phyloP scores from a whole-genome alignment of 495 filamentous ascomycete genomes.

The Penicillium angulare region DNA sequence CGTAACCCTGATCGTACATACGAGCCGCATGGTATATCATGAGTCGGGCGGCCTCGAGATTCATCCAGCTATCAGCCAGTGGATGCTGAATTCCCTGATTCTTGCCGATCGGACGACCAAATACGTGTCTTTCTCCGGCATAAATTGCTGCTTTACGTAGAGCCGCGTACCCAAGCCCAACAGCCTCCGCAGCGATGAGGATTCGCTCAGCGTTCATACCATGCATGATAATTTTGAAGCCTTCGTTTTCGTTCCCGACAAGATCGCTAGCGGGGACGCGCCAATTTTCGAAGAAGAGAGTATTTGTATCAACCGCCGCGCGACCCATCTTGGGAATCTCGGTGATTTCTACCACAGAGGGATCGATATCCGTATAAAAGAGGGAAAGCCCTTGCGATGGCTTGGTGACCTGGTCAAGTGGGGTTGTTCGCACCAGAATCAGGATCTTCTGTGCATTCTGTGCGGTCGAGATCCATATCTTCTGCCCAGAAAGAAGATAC shows the following conservation, averaged over 20 bases:
- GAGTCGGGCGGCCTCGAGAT: slow-evolving; percentile 73
- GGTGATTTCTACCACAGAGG: slow-evolving; percentile 13
- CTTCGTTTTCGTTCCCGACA: slow-evolving; percentile 65
- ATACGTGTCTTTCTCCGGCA: slow-evolving; percentile 63
- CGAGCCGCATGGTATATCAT: slow-evolving; percentile 74
- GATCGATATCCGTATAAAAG: slow-evolving; percentile 73
- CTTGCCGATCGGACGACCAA: slow-evolving; percentile 65
- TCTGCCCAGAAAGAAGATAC: slow-evolving; percentile 67
- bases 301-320: slow-evolving; percentile 71
- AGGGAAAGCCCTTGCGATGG: slow-evolving; percentile 67
- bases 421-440: slow-evolving; percentile 69
- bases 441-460: slow-evolving; percentile 74
- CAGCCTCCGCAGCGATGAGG: slow-evolving; percentile 70
- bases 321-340: slow-evolving; percentile 66
- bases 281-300: slow-evolving; percentile 78
- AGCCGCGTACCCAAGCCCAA: slow-evolving; percentile 72
- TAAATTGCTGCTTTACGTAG: slow-evolving; percentile 62
- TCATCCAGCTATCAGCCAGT: slow-evolving; percentile 70
- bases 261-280: slow-evolving; percentile 53
- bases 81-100: slow-evolving; percentile 76
- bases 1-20: slow-evolving; percentile 56
- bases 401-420: slow-evolving; percentile 59
- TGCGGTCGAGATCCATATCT: slow-evolving; percentile 79
- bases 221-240: slow-evolving; percentile 73
- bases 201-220: slow-evolving; percentile 82